Conservation (phyloP, 139 green algal species). For the Picochlorum sp. region DNA sequence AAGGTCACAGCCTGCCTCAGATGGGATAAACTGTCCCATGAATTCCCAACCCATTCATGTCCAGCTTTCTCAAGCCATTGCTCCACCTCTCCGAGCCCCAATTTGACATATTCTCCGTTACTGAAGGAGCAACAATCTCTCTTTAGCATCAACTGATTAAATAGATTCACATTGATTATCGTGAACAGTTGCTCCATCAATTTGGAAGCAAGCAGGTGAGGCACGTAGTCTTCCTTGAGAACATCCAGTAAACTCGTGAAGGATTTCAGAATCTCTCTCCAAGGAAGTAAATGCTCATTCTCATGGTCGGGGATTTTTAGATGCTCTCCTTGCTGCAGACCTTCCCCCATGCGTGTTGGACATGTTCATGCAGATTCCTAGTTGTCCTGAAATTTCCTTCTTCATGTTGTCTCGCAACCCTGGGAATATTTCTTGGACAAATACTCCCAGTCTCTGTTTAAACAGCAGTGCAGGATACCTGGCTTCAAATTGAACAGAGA, state of each 20-base stretch:
- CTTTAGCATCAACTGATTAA: constrained; percentile 98
- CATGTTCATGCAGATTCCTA: constrained; percentile 79
- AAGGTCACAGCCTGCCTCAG: constrained; percentile 95
- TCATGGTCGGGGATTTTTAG: background rate
- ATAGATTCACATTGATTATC: constrained; percentile 98
- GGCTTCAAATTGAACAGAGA: constrained; percentile 79
- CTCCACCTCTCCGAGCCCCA: constrained; percentile 87
- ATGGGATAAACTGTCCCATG: constrained; percentile 90
- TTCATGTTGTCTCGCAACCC: constrained; percentile 98
- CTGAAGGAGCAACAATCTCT: constrained; percentile 99
- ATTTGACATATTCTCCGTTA: constrained; percentile 99
- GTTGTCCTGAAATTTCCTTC: constrained; percentile 82
- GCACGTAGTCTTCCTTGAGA: constrained; percentile 79
- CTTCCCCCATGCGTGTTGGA: constrained; percentile 20
- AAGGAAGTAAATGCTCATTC: constrained; percentile 23
- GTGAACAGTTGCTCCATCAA: constrained; percentile 77
- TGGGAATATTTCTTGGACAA: constrained; percentile 97
- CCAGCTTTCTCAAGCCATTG: constrained; percentile 78
- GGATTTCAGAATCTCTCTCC: constrained; percentile 75
- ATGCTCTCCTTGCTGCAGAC: background rate
- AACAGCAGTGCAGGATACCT: constrained; percentile 99
- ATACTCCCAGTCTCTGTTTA: constrained; percentile 98
- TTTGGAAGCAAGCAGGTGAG: constrained; percentile 74
- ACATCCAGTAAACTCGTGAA: constrained; percentile 74
- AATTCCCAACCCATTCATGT: constrained; percentile 67